Evolutionary conservation across 495 filamentous ascomycete species (phyloP), one percentile per base, ranked within the genome.

Genomic region (Pseudoneurospora amorphoporcata): DNA sequence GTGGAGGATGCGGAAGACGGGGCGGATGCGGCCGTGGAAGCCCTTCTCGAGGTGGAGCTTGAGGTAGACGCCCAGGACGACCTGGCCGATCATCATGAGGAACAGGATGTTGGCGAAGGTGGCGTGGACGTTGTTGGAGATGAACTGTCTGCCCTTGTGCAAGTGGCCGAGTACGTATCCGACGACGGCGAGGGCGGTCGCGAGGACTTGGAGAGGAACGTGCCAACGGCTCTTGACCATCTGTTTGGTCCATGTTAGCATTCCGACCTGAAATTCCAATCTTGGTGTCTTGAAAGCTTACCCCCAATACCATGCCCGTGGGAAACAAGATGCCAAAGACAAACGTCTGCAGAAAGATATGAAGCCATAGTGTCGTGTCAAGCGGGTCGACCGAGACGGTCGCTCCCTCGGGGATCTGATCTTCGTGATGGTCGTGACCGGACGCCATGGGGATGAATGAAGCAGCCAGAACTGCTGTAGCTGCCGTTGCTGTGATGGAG

Each of bases 301-400:
- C 92, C 41, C 95, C 95, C 12, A 98, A 84, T 41, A 99, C 95
- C 95, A 99, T 98, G 68, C 96, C 95, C 29, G 93, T 84, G 9
- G 95, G 95, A 76, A 98, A 98, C 47, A 98, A 86, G 68, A 98
- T 82, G 70, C 95, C 95, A 86, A 96, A 98, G 37, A 93, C 86
- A 38, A 93, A 75, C 72, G 90, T 90, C 87, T 97, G 94, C n/a
- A 96, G 78, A 71, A 96, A 86, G 76, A 99, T 98, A 81, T 99
- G 95, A 39, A 90, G 83, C 95, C 95, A 99, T 90, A 99, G 80
- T 77, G 87, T 95, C 69, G 88, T 84, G 76, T 97, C 93, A 91
- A 99, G 89, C 0, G 95, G 95, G 41, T 99, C 94, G 17, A 82
- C 77, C n/a, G 93, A 95, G 75, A 95, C 83, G 38, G 86, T 82